A percentile compares a stretch with the other conserved stretches of the same genome.
These are phyloP conservation scores for Salix suchowensis DNA, from an alignment of 345 rosid genomes.

Conservation along the genomic window DNA sequence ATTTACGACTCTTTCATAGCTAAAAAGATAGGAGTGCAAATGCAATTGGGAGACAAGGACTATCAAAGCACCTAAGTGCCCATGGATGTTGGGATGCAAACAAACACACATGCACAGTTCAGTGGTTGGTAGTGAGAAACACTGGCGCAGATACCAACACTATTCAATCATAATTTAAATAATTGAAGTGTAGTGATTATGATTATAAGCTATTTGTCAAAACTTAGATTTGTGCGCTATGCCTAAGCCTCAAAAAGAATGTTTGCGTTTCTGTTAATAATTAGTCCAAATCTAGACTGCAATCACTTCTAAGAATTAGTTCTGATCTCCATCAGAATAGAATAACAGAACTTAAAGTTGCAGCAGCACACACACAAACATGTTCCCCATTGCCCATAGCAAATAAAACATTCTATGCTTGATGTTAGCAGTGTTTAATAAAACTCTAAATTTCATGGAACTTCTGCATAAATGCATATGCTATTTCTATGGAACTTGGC, in stretches of 20 bases:
- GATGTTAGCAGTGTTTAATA: background rate
- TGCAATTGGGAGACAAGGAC: background rate
- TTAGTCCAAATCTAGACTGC: background rate
- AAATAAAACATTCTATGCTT: background rate
- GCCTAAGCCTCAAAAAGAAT: background rate
- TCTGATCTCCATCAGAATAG: background rate
- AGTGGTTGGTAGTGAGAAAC: too few species aligned
- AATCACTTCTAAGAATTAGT: background rate
- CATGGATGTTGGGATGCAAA: background rate
- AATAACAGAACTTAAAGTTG: background rate
- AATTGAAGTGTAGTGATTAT: background rate
- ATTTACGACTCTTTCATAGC: background rate
- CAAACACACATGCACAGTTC: background rate
- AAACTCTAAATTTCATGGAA: background rate
- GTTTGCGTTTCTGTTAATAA: background rate
- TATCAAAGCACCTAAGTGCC: background rate
- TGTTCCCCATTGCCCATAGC: background rate
- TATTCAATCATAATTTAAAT: too few species aligned
- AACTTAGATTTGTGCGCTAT: background rate
- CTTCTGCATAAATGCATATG: background rate
- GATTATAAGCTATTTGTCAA: background rate
- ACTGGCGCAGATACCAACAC: background rate
- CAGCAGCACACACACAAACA: background rate
- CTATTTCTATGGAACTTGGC: background rate
- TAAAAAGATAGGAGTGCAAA: background rate